Evolutionary conservation across 2,329 filamentous ascomycete species (phyloP).

Genomic region (Trichocomaceae sp.): DNA sequence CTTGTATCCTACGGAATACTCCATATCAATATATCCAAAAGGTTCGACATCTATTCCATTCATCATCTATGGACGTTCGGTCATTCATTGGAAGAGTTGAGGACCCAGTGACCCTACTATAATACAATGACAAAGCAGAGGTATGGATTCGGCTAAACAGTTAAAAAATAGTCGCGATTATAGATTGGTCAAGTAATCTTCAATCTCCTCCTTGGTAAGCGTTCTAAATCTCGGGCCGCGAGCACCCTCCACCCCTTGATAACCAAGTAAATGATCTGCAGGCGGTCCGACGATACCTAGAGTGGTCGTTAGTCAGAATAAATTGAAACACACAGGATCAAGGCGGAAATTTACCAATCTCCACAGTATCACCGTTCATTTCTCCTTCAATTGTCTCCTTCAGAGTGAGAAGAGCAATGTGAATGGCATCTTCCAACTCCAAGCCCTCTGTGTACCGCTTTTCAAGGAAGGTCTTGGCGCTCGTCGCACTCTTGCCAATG

Average conservation of each 20-base stretch:
- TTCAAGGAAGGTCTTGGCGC: constrained; percentile 97
- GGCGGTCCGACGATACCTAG: constrained; percentile 90
- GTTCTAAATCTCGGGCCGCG: constrained; percentile 47
- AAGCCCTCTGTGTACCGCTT: constrained; percentile 97
- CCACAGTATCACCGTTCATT: constrained; percentile 98
- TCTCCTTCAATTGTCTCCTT: constrained; percentile 99
- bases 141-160: constrained; percentile 14
- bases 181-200: constrained; percentile 98
- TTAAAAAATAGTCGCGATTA: constrained; percentile 42
- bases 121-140: constrained; percentile 19
- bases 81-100: constrained; percentile 16
- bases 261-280: constrained; percentile 84
- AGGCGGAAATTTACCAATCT: constrained; percentile 65
- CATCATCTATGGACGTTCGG: not conserved
- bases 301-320: constrained; percentile 11
- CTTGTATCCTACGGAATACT: not conserved
- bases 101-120: constrained; percentile 22
- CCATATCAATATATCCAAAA: not conserved
- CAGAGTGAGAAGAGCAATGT: constrained; percentile 92
- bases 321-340: not conserved
- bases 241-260: constrained; percentile 47
- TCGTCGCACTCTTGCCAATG: constrained; percentile 96
- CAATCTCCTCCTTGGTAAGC: constrained; percentile 94
- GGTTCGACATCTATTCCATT: constrained; percentile 2
- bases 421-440: constrained; percentile 95